Evolutionary conservation across 2,329 filamentous ascomycete genomes (phyloP).

Genomic region (Talaromyces sp.): DNA sequence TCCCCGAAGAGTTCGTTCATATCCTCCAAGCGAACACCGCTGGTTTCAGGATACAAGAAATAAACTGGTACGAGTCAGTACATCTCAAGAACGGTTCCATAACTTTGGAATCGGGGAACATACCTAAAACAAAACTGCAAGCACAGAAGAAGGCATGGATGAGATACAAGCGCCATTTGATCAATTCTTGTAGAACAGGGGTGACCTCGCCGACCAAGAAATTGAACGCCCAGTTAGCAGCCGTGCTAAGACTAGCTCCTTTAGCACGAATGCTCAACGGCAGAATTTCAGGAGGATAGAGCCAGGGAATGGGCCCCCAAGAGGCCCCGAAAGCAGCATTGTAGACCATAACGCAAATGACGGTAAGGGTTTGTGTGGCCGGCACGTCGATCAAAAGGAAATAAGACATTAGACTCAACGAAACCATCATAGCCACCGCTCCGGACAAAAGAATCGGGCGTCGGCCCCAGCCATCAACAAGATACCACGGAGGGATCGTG

Average conservation of each 20-base stretch:
- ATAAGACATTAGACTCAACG: constrained; percentile 86
- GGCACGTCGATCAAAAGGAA: constrained; percentile 82
- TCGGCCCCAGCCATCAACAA: constrained; percentile 88
- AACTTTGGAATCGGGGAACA: constrained; percentile 38
- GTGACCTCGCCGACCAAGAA: constrained; percentile 96
- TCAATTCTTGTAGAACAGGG: constrained; percentile 83
- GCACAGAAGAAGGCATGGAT: constrained; percentile 97
- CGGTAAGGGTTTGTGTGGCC: constrained; percentile 75
- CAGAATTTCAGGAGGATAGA: constrained; percentile 97
- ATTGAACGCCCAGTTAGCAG: constrained; percentile 97
- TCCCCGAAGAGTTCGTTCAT: constrained; percentile 96
- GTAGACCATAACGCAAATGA: constrained; percentile 95
- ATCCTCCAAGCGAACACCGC: constrained; percentile 89
- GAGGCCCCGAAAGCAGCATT: constrained; percentile 94
- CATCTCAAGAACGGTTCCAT: not conserved
- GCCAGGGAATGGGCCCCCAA: constrained; percentile 98
- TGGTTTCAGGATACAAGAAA: constrained; percentile 96
- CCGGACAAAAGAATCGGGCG: constrained; percentile 85
- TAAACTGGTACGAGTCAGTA: constrained; percentile 59
- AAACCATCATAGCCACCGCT: constrained; percentile 81
- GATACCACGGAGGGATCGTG: constrained; percentile 93
- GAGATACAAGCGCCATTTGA: constrained; percentile 90
- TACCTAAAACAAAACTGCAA: constrained; percentile 91
- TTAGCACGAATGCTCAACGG: constrained; percentile 95
- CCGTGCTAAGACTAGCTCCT: constrained; percentile 91